phyloP scores from a whole-genome alignment of 2,329 filamentous ascomycete genomes.

The Dissoconium aciculare region DNA sequence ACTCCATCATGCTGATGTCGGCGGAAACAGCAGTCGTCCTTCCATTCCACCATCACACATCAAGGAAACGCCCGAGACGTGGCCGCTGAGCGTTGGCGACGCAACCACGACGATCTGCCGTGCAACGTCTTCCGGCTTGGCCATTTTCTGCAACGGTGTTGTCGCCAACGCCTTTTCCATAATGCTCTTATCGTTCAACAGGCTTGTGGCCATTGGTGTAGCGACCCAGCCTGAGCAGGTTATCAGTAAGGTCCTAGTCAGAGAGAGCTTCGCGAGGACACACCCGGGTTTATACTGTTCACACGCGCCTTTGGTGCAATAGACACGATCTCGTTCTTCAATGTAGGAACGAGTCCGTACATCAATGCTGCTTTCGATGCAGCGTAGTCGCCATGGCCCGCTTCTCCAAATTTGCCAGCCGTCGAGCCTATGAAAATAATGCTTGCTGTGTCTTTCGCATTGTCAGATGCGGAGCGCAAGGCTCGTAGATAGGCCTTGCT shows the following conservation, averaged over 20 bases:
- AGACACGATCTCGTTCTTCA: slow-evolving; percentile 22
- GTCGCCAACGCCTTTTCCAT: slow-evolving; percentile 19
- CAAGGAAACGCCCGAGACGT: slow-evolving; percentile 16
- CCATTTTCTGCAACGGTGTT: slow-evolving; percentile 21
- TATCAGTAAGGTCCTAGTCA: background rate
- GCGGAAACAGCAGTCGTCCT: slow-evolving; percentile 15
- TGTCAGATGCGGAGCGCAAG: slow-evolving; percentile 10
- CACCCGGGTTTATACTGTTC: slow-evolving; percentile 17
- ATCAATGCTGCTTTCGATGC: slow-evolving; percentile 18
- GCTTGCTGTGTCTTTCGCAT: slow-evolving; percentile 13
- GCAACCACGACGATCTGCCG: slow-evolving; percentile 19
- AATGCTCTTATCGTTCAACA: slow-evolving; percentile 16
- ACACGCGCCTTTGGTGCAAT: slow-evolving; percentile 17
- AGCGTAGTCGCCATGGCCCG: slow-evolving; percentile 20
- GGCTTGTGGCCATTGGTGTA: slow-evolving; percentile 13
- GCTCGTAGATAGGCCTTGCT: slow-evolving; percentile 15
- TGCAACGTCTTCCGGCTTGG: slow-evolving; percentile 16
- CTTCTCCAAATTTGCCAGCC: slow-evolving; percentile 23
- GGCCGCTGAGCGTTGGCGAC: slow-evolving; percentile 16
- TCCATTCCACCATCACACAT: slow-evolving; percentile 19
- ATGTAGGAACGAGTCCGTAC: slow-evolving; percentile 18
- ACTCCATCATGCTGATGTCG: too few species aligned
- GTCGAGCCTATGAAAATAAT: slow-evolving; percentile 23
- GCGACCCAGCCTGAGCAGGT: slow-evolving; percentile 15
- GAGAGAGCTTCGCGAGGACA: background rate